A percentile compares a stretch with the other conserved stretches of the same genome.
phyloP scores from a whole-genome alignment of 805 yeast species.

The Wickerhamiella galacta region DNA sequence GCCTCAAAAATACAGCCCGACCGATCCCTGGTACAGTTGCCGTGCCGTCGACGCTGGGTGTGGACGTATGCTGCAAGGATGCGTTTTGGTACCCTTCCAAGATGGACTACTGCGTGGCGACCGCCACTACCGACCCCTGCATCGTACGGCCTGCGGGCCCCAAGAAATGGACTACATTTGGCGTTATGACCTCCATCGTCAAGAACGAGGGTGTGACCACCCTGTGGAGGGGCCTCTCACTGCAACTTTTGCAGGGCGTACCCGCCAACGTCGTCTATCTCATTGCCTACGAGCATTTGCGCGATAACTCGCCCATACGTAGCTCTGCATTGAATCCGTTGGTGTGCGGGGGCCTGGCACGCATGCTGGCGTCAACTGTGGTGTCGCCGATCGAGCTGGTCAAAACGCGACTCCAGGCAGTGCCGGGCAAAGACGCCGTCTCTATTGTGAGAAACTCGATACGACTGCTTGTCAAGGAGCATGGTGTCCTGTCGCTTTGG shows the following conservation, averaged over 20 bases:
- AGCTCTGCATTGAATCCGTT: conserved; percentile 71
- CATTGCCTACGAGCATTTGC: conserved; percentile 75
- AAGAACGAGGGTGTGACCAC: conserved; percentile 58
- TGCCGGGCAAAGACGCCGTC: conserved; percentile 34
- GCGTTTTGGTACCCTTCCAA: conserved; percentile 25
- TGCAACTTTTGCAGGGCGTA: conserved; percentile 69
- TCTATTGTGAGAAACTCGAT: conserved; percentile 32
- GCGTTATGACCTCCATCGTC: conserved; percentile 52
- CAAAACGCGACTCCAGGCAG: conserved; percentile 78
- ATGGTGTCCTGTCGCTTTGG: conserved; percentile 55
- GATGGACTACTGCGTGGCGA: conserved; percentile 23
- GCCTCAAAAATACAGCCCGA: neutral
- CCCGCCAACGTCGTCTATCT: conserved; percentile 90
- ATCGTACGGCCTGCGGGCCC: conserved; percentile 16
- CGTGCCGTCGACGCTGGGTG: conserved; percentile 21
- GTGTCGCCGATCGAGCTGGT: conserved; percentile 79
- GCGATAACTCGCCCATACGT: conserved; percentile 47
- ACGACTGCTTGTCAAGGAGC: conserved; percentile 29
- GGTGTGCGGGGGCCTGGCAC: conserved; percentile 69
- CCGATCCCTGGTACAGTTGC: neutral
- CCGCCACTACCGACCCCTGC: conserved; percentile 19
- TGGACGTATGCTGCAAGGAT: conserved; percentile 25
- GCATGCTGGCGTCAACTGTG: conserved; percentile 66
- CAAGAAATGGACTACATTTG: conserved; percentile 32
- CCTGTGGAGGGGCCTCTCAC: conserved; percentile 75